Evolutionary conservation across 2,329 filamentous ascomycete species (phyloP).

Genomic region (Dactylella cylindrospora): DNA sequence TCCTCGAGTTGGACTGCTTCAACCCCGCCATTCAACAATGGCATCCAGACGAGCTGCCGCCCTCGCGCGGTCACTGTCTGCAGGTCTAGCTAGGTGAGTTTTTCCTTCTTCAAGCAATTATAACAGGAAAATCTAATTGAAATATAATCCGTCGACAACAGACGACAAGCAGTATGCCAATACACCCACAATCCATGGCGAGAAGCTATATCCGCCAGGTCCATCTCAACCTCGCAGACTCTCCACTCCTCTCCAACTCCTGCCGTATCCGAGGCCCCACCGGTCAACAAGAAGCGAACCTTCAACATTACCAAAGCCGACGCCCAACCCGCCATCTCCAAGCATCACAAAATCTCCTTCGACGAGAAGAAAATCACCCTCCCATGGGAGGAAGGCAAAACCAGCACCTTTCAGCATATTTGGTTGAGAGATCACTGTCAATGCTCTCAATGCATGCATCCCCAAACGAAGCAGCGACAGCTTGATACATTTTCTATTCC

Average conservation of each 20-base stretch:
- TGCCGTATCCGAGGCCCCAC: constrained; percentile 1
- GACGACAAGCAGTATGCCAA: constrained; percentile 12
- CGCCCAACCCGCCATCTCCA: constrained; percentile 46
- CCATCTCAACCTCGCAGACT: constrained; percentile 14
- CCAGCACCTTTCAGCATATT: constrained; percentile 47
- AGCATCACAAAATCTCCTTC: constrained; percentile 48
- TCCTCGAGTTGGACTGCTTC: background rate
- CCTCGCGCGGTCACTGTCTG: constrained; percentile 35
- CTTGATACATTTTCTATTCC: constrained; percentile 68
- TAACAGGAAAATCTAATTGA: background rate
- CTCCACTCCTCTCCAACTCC: constrained; percentile 6
- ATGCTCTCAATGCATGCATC: constrained; percentile 67
- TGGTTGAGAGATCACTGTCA: constrained; percentile 69
- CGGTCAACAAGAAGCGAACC: constrained; percentile 41
- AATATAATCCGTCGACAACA: constrained; percentile 2
- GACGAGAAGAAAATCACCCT: constrained; percentile 48
- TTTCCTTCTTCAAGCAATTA: background rate
- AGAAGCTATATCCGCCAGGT: constrained; percentile 36
- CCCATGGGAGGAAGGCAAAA: constrained; percentile 50
- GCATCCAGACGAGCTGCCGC: constrained; percentile 35
- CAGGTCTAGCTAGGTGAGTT: constrained; percentile 31
- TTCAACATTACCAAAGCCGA: constrained; percentile 49
- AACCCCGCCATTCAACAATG: constrained; percentile 20
- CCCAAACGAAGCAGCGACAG: constrained; percentile 68
- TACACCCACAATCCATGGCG: constrained; percentile 37